Evolutionary conservation across 345 rosid genomes (phyloP).

Genomic region (Physaria fendleri): DNA sequence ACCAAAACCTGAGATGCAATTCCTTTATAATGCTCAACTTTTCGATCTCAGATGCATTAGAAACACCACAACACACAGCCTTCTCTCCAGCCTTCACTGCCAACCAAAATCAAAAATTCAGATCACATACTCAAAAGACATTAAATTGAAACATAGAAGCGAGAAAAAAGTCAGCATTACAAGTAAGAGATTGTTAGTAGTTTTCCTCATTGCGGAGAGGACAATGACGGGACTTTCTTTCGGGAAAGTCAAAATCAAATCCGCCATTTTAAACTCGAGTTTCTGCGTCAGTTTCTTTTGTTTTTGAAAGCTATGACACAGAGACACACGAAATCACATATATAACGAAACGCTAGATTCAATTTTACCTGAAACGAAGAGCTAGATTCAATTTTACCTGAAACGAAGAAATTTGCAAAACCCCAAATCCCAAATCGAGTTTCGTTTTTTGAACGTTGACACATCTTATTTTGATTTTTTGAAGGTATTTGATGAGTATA

Average conservation of each 20-base stretch:
- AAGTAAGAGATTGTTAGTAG: constrained; percentile 82
- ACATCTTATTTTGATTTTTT: no score
- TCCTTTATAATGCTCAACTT: constrained; percentile 68
- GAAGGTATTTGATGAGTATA: no score
- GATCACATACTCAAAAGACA: not conserved
- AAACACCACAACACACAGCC: constrained; percentile 88
- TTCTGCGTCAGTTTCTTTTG: no score
- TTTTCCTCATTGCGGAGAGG: constrained; percentile 95
- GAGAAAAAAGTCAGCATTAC: constrained; percentile 33
- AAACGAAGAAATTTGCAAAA: no score
- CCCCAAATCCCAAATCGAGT: no score
- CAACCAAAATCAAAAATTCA: constrained; percentile 2
- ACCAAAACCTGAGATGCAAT: constrained; percentile 57
- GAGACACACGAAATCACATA: no score
- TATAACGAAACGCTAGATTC: no score
- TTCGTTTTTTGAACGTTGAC: no score
- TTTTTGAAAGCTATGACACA: no score
- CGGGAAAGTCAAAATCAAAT: constrained; percentile 70
- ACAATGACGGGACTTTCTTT: constrained; percentile 79
- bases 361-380: no score
- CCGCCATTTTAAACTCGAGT: no score
- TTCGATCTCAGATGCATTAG: constrained; percentile 57
- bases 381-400: no score
- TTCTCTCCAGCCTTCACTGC: constrained; percentile 81
- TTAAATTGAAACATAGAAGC: not conserved